These are phyloP conservation scores for Sporisorium scitamineum DNA, from an alignment of 1,284 basidiomycete species.

Conservation along the genomic window DNA sequence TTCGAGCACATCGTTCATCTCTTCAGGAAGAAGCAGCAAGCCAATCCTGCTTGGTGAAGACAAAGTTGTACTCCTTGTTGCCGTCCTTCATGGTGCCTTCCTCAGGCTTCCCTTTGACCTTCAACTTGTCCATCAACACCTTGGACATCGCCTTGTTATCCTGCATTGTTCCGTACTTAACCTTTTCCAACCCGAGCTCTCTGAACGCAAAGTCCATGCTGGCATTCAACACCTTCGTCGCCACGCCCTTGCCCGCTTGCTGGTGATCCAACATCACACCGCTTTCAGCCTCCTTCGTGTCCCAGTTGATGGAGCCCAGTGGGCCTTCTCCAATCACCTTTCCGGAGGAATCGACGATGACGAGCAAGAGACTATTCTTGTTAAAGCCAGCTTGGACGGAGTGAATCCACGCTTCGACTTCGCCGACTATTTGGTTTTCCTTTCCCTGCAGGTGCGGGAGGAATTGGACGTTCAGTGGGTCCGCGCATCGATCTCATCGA, in stretches of 20 bases:
- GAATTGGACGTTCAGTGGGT: conserved; percentile 21
- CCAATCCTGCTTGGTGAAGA: conserved; percentile 27
- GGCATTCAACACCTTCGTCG: conserved; percentile 23
- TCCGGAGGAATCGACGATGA: conserved; percentile 15
- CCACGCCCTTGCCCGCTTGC: conserved; percentile 11
- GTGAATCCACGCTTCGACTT: conserved; percentile 28
- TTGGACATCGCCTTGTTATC: conserved; percentile 28
- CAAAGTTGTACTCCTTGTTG: conserved; percentile 20
- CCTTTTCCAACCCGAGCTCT: conserved; percentile 13
- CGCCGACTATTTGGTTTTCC: conserved; percentile 21
- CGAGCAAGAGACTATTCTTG: conserved; percentile 37
- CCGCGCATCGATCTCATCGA: conserved; percentile 33
- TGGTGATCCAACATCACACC: conserved; percentile 38
- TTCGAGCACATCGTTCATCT: too few species aligned
- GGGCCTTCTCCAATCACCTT: conserved; percentile 35
- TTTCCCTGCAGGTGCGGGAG: conserved; percentile 39
- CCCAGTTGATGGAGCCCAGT: conserved; percentile 32
- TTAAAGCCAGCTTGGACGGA: conserved; percentile 32
- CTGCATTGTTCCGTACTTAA: conserved; percentile 33
- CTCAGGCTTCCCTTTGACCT: conserved; percentile 9
- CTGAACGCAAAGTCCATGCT: conserved; percentile 42
- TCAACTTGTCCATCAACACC: conserved; percentile 30
- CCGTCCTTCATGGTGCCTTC: conserved; percentile 28
- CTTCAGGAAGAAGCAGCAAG: conserved; percentile 9
- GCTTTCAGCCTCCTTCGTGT: conserved; percentile 12